Percentiles rank a stretch among this genome's conserved stretches.
phyloP scores from a whole-genome alignment of 2,329 filamentous ascomycete species.

The Albophoma yamanashiensis region DNA sequence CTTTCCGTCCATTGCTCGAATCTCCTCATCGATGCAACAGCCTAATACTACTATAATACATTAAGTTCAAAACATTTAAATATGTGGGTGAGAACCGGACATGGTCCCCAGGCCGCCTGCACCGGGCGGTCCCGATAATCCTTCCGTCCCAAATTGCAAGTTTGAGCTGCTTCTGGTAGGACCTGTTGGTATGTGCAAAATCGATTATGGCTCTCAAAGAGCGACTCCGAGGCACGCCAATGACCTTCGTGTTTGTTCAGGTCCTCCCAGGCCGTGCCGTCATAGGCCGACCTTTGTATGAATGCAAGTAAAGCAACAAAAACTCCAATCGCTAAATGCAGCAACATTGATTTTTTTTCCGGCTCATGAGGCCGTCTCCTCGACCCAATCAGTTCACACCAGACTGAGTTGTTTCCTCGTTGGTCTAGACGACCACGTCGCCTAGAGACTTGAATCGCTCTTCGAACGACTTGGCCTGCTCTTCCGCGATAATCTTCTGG shows the following conservation, averaged over 20 bases:
- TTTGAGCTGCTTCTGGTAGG: not conserved
- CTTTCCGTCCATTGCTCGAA: not conserved
- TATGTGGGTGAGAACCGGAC: not conserved
- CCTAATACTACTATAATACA: constrained; percentile 13
- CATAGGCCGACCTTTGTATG: constrained; percentile 6
- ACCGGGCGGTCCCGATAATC: not conserved
- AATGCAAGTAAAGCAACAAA: constrained; percentile 12
- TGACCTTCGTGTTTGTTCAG: not conserved
- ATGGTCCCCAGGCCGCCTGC: not conserved
- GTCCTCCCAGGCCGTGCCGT: not conserved
- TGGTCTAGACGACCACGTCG: not conserved
- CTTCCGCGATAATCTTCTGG: constrained; percentile 53
- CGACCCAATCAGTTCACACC: not conserved
- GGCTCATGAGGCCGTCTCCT: not conserved
- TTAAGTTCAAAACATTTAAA: constrained; percentile 12
- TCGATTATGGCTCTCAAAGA: not conserved
- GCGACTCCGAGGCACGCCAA: not conserved
- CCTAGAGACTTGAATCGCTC: constrained; percentile 24
- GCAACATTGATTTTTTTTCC: constrained; percentile 5
- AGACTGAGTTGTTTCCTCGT: not conserved
- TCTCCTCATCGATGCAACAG: constrained; percentile 3
- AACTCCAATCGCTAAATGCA: constrained; percentile 30
- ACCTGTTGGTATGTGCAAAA: not conserved
- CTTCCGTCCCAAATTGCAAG: not conserved
- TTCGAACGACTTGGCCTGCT: constrained; percentile 42